Conservation (phyloP, 164 flowering plant genomes). For the grape (Vitis vinifera) region DNA sequence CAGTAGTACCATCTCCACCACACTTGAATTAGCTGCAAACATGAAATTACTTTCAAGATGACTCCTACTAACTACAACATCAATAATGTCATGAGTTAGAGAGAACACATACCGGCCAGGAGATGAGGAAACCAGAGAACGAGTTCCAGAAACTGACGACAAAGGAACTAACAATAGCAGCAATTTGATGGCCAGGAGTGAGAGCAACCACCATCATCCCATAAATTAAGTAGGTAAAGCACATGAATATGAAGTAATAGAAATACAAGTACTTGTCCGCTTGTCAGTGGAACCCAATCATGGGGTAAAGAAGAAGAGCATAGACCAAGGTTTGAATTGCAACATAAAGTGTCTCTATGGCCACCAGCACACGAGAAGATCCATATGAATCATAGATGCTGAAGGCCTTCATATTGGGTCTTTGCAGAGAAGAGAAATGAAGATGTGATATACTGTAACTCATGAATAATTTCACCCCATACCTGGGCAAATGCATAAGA, state of each 20-base stretch:
- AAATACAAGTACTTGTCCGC: conserved; percentile 41
- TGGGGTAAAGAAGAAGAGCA: too few species aligned
- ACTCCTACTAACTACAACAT: too few species aligned
- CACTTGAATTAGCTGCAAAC: conserved; percentile 8
- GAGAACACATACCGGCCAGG: conserved; percentile 31
- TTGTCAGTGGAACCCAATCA: conserved; percentile 33
- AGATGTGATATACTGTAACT: too few species aligned
- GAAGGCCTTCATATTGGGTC: too few species aligned
- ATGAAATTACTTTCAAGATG: too few species aligned
- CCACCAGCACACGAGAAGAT: conserved; percentile 29
- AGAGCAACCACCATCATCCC: conserved; percentile 58
- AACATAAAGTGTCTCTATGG: conserved; percentile 39
- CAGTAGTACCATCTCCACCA: too few species aligned
- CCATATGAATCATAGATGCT: too few species aligned
- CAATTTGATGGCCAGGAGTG: conserved; percentile 34
- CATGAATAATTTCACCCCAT: background rate
- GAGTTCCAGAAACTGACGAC: too few species aligned
- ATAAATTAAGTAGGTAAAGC: conserved; percentile 42
- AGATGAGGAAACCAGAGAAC: background rate
- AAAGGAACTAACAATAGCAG: too few species aligned
- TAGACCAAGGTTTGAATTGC: too few species aligned
- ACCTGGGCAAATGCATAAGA: conserved; percentile 58
- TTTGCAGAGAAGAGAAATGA: too few species aligned
- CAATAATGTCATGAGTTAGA: background rate
- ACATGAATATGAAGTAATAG: conserved; percentile 47